Base-by-base conservation (phyloP, 2,329 filamentous ascomycete genomes). In the Fusarium albosuccineum region DNA sequence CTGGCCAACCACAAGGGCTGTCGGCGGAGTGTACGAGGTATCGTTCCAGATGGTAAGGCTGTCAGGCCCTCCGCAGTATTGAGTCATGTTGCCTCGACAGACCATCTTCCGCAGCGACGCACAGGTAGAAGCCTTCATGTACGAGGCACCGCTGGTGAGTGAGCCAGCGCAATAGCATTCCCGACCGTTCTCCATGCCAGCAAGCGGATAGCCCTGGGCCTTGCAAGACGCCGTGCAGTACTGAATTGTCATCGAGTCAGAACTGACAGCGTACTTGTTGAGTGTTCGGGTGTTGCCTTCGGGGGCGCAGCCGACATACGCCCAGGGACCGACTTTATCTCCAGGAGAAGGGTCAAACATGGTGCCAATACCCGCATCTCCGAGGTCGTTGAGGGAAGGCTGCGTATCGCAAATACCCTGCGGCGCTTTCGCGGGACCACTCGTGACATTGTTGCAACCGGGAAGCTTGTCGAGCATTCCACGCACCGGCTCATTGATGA, bases 31-130 rank as follows among this genome's bases (percentile, higher is more conserved):
- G n/a, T 64, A 71, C 17, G 69, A 68, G 2, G 69, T 71, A 9
- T 71, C 69, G 4, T 64, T 72, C 69, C 69, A 71, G 13, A 71
- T 27, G 2, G 69, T 70, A 6, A 72, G 62, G 3, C 66, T 17
- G 13, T 49, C 54, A 0, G 69, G 69, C 10, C 67, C 70, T 49
- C 70, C 70, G 17, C 70, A 71, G 11, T 62, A 71, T 13, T 71
- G 67, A n/a, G 67, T 68, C 59, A 55, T 56, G 9, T 71, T 71
- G 9, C 70, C 69, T 2, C 30, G 45, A 17, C 70, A 71, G 10
- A 48, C 26, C 69, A 71, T 72, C 44, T 72, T 72, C 9, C 53
- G 54, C 9, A 57, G 29, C 8, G 67, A 55, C 9, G 59, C 33
- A 16, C 70, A 71, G 16, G 26, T 52, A 5, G 67, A 56, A 6